Base-by-base conservation (phyloP, 805 yeast genomes). In the Barnettozyma vustinii region DNA sequence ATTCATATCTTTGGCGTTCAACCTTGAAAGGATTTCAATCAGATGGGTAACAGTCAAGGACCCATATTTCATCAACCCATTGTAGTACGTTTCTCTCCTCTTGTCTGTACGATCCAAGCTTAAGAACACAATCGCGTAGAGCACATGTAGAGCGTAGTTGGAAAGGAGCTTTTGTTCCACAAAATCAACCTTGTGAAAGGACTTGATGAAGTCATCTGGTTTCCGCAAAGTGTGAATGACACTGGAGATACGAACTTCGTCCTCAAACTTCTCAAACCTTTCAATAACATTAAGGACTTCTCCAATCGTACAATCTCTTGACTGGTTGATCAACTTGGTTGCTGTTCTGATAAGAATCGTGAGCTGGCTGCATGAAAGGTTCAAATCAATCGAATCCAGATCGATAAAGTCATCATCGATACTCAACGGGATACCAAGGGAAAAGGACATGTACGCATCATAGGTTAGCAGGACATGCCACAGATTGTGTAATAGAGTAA, bases 371-470 rank as follows among this genome's bases (percentile, higher is more conserved):
- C 45, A 18, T 3, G 42, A n/a, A 3, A 37, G 6, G 2, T 46
- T 41, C 6, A 39, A 5, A 23, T 40, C 32, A 3, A 49, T 19
- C 12, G 46, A 15, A 1, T 30, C 23, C 5, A 46, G 39, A 30
- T 52, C 43, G 9, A 56, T 37, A 21, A 35, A 48, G 1, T 53
- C 49, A 12, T 59, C 61, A 13, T 49, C 55, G 15, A 61, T 51
- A 2, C 55, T 35, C 42, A 58, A 30, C 2, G 64, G 65, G 5
- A 57, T 20, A 7, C 65, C 65, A 23, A 55, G 26, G 7, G 48
- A 27, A 19, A 60, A 45, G 0, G 63, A 53, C 4, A 53, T 1
- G 10, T 45, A 32, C 1, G 58, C 48, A 44, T 61, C 65, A 21
- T 44, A 50, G 9, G 27, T 39, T 18, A 58, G 43, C 13, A 58